Percentiles rank a stretch among this genome's conserved stretches.
phyloP scores from a whole-genome alignment of 352 stramenopile genomes.

The Globisporangium paddicum region DNA sequence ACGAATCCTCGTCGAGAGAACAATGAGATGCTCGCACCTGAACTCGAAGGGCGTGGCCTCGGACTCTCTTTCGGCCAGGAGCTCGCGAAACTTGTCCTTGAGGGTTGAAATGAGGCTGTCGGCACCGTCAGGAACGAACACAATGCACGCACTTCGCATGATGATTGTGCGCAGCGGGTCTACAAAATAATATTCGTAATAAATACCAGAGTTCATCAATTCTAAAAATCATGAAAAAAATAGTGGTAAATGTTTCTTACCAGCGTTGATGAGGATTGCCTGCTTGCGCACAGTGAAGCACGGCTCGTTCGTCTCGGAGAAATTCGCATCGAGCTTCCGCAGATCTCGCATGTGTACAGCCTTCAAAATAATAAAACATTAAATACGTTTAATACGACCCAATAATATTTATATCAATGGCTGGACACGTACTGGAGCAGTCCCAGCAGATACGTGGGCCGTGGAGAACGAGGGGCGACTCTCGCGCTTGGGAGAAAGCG shows the following conservation, averaged over 20 bases:
- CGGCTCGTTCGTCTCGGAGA: conserved; percentile 49
- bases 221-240: no score
- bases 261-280: conserved; percentile 37
- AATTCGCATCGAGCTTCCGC: conserved; percentile 62
- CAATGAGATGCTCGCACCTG: conserved; percentile 15
- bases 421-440: not conserved
- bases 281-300: conserved; percentile 38
- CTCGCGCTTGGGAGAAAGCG: not conserved
- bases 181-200: no score
- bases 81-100: conserved; percentile 35
- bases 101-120: conserved; percentile 39
- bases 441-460: not conserved
- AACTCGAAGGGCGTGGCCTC: conserved; percentile 33
- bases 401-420: no score
- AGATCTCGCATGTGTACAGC: conserved; percentile 58
- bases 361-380: conserved; percentile 15
- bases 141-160: conserved; percentile 30
- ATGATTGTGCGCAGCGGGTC: conserved; percentile 45
- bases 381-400: no score
- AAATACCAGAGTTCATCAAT: no score
- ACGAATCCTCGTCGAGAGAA: not conserved
- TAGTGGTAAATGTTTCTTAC: no score
- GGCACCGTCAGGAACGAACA: conserved; percentile 41
- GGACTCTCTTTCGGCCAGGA: conserved; percentile 8
- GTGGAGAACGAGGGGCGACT: not conserved